Base-by-base conservation (phyloP, 2,329 filamentous ascomycete genomes). In the Hortaea werneckii region DNA sequence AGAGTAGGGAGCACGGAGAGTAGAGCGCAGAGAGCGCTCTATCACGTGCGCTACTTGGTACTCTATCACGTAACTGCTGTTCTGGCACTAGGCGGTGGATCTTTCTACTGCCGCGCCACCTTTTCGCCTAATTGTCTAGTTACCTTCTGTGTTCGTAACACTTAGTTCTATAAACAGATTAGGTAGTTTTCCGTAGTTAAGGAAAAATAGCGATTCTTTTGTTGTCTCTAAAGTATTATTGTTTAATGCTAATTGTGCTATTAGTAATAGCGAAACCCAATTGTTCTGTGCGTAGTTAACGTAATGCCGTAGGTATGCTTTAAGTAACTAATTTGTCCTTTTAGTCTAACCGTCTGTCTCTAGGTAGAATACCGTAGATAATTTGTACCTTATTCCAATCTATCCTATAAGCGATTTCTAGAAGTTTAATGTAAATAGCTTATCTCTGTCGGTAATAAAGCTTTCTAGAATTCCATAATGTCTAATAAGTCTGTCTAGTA, bases 161-260 rank as follows among this genome's bases (percentile, higher is more conserved):
- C n/a, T 44, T 5, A 4, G 13, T 29, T 44, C 42, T 37, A 44
- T 44, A 37, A 29, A 44, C 39, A 44, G 5, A 27, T 44, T 29
- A 13, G 27, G 45, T 2, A 48, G 5, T 34, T 50, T 52, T 27
- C 50, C 27, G 37, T 48, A 53, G 39, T 53, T 54, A 12, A 43
- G 42, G 42, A 43, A 56, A 47, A 60, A 61, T 35, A 48, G 56
- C 12, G 39, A 28, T 46, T 11, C 32, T 6, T 46, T 42, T 20
- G 44, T 61, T 10, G 43, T 52, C 26, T 49, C 40, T 7, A 37
- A 46, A 6, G 32, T 32, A 8, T 45, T 20, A 35, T 56, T 52
- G 44, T 61, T n/a, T 61, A 54, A 42, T 27, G 46, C 50, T n/a
- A 58, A 49, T 47, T 61, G 49, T 10, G 48, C 54, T 20, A 57